These are phyloP conservation scores for Corynespora cassiicola DNA, from an alignment of 2,329 filamentous ascomycete genomes.

Conservation along the genomic window DNA sequence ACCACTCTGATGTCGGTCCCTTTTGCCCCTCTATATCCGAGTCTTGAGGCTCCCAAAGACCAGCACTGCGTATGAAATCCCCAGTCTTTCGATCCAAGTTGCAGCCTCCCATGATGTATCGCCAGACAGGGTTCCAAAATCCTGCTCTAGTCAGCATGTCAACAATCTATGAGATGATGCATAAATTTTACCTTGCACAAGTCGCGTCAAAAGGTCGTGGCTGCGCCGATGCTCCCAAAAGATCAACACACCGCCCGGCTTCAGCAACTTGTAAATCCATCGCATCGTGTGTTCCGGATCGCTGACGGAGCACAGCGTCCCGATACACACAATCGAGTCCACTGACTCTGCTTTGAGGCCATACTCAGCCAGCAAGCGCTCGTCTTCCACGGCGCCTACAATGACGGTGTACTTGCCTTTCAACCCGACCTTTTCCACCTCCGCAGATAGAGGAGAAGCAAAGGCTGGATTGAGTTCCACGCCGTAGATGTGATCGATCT, in stretches of 20 bases:
- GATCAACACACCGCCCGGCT: constrained; percentile 8
- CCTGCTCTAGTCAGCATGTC: constrained; percentile 9
- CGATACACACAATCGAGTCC: constrained; percentile 5
- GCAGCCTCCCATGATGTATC: too few relatives aligned
- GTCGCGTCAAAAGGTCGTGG: constrained; percentile 2
- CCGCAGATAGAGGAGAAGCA: not conserved
- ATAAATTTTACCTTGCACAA: not conserved
- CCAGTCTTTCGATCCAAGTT: too few relatives aligned
- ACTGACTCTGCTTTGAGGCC: constrained; percentile 2
- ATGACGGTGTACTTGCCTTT: constrained; percentile 6
- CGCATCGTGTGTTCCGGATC: constrained; percentile 3
- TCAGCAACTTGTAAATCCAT: constrained; percentile 7
- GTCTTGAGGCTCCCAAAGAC: too few relatives aligned
- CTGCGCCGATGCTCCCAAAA: constrained; percentile 11
- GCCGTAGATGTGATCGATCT: constrained; percentile 10
- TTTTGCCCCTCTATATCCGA: too few relatives aligned
- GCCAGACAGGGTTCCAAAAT: too few relatives aligned
- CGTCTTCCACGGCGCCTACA: constrained; percentile 2
- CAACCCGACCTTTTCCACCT: constrained; percentile 5
- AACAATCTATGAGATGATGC: constrained; percentile 4
- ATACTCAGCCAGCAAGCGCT: not conserved
- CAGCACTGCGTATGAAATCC: too few relatives aligned
- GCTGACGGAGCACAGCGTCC: constrained; percentile 2
- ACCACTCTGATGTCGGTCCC: too few relatives aligned
- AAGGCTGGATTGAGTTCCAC: constrained; percentile 10